A percentile compares a stretch with the other conserved stretches of the same genome.
Evolutionary conservation across 2,329 filamentous ascomycete genomes (phyloP).

Genomic region (Elsinoe necatrix): DNA sequence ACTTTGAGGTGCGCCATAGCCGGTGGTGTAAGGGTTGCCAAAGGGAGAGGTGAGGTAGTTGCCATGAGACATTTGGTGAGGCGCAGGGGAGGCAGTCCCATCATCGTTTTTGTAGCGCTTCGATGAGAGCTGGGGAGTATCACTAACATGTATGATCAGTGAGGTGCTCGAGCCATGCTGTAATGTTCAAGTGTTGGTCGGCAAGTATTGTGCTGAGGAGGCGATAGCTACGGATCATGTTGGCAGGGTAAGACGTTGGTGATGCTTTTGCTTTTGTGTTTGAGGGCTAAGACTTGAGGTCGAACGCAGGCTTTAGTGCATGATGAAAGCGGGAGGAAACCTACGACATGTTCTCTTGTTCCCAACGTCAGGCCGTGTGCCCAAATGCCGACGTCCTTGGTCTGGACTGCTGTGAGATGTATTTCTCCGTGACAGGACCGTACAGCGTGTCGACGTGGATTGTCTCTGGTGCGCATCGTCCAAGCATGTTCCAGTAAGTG

Average conservation of each 20-base stretch:
- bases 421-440: slow-evolving; percentile 1
- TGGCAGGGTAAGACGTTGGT: slow-evolving; percentile 23
- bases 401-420: background rate
- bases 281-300: slow-evolving; percentile 23
- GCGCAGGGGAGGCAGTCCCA: slow-evolving; percentile 11
- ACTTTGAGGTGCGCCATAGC: background rate
- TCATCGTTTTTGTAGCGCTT: slow-evolving; percentile 14
- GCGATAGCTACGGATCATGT: background rate
- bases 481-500: slow-evolving; percentile 8
- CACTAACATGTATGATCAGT: background rate
- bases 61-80: slow-evolving; percentile 8
- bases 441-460: slow-evolving; percentile 9
- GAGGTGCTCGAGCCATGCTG: background rate
- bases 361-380: slow-evolving; percentile 1
- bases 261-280: slow-evolving; percentile 19
- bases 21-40: background rate
- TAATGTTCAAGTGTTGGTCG: background rate
- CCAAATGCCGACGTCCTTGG: background rate
- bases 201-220: background rate
- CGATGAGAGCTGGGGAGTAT: slow-evolving; percentile 14
- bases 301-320: slow-evolving; percentile 25
- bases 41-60: background rate
- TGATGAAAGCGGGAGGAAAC: slow-evolving; percentile 21
- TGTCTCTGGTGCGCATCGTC: slow-evolving; percentile 9
- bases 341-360: slow-evolving; percentile 8